Evolutionary conservation across 305 asterid genomes (phyloP), one percentile per base, ranked within the genome.

Genomic region (Plantago coronopus): DNA sequence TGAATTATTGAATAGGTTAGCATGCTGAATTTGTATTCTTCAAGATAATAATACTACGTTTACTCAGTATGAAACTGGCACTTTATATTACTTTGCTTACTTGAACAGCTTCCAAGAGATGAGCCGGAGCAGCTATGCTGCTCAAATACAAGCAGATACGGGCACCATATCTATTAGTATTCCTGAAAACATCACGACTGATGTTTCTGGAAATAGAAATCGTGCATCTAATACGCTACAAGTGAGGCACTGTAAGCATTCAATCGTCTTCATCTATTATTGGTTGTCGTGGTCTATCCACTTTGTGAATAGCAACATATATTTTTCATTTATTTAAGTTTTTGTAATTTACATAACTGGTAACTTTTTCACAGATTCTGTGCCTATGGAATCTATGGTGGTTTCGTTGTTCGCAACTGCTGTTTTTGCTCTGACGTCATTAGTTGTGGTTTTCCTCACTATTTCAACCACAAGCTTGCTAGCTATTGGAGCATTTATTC

Each of bases 191-290:
- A 68, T 80, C 50, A 93, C 97, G 7, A 75, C 79, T 2, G 98
- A 93, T 71, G 87, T 93, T 48, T 81, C 96, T 16, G 96, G 98
- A 62, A 93, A 93, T 65, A 66, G 74, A 67, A 93, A 93, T 64
- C 64, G 61, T 34, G 82, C 86, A 19, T 93, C 97, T 16, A 86
- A 93, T 63, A 75, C 78, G 54, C 91, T 93, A 43, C 89, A 72
- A 75, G 85, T 93, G 74, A 77, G 66, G 71, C 98, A 86, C 54
- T 89, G 98, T 93, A 83, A 69, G 91, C 43, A 65, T 29, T 70
- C 48, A 44, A 37, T 60, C 40, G 21, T 48, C 22, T 21, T 63
- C 18, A 56, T 3, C 15, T 25, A 57, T 40, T 45, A 57, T 25
- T 25, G 9, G 40, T 9, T 34, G 40, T 45, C 29, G 29, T 45